phyloP scores from a whole-genome alignment of 2,329 filamentous ascomycete genomes.

The Neofusicoccum sp. region DNA sequence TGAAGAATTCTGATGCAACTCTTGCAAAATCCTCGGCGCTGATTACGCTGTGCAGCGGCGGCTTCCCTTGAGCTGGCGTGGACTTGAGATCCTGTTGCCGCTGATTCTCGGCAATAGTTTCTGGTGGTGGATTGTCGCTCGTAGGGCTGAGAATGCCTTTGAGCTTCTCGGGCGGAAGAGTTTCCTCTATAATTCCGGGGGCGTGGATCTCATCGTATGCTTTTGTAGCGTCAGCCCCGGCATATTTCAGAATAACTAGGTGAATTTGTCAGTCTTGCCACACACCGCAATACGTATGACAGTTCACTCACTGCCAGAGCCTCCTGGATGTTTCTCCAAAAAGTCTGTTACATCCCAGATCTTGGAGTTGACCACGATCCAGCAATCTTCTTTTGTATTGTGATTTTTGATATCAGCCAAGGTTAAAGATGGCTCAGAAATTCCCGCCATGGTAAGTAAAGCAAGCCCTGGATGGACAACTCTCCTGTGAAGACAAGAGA shows the following conservation, averaged over 20 bases:
- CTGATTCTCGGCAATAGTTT: constrained; percentile 27
- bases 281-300: too few species aligned
- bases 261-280: neutral
- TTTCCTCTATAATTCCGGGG: constrained; percentile 49
- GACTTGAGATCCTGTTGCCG: too few species aligned
- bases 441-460: neutral
- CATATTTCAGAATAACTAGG: constrained; percentile 26
- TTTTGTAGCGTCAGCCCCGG: constrained; percentile 43
- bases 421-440: constrained; percentile 16
- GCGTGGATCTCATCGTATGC: constrained; percentile 59
- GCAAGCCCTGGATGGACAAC: neutral
- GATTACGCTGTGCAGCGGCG: constrained; percentile 31
- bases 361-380: constrained; percentile 69
- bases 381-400: constrained; percentile 46
- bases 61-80: constrained; percentile 31
- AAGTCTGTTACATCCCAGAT: constrained; percentile 71
- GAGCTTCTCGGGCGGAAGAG: constrained; percentile 47
- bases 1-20: constrained; percentile 35
- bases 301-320: constrained; percentile 37
- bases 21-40: constrained; percentile 37
- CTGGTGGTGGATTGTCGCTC: constrained; percentile 42
- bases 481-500: neutral
- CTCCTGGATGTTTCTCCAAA: constrained; percentile 63
- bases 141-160: constrained; percentile 57
- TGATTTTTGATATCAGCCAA: constrained; percentile 38